Evolutionary conservation across 768 basidiomycete species (phyloP), one percentile per base, ranked within the genome.

Genomic region (Leucosporidium scottii): DNA sequence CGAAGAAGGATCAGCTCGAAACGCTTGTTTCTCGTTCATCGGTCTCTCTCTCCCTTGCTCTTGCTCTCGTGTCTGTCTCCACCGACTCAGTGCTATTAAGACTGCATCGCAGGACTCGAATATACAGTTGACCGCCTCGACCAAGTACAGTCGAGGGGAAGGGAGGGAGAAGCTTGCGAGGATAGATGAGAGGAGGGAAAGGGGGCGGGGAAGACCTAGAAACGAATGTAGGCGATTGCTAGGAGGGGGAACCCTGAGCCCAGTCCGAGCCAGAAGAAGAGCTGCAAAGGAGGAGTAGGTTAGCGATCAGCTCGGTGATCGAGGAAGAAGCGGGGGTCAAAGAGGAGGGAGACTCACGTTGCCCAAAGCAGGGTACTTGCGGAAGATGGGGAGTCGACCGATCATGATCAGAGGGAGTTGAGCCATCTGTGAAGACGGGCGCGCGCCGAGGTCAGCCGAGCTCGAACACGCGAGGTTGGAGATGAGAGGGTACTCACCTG

Each of bases 221-320:
- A 85, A 48, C 83, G 82, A 64, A 83, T 81, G 69, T 85, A 88
- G 28, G 82, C 88, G 25, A 93, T 90, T 70, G 91, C 93, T 21
- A 99, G 83, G 64, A 98, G 78, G 2, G 96, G 96, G 82, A 98
- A 92, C 20, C 94, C 94, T 9, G 86, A 73, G 75, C 82, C 76
- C 23, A 98, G 83, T 4, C 93, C 93, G 27, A 92, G 71, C 96
- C 96, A 99, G 78, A 99, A 98, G 39, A 94, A 85, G 56, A 92
- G 76, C 73, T 68, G 59, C 15, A 21, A 9, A 27, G 34, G 23
- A 57, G 78, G 69, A 44, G 39, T 2, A 15, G 39, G 39, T 44
- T 13, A 44, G 39, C 39, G 39, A 44, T 6, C 8, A 15, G 39
- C 39, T 10, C 39, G 10, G 39, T 59, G 28, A 44, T 17, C 1